phyloP scores from a whole-genome alignment of 2,329 filamentous ascomycete species.

The Talaromyces rugulosus region DNA sequence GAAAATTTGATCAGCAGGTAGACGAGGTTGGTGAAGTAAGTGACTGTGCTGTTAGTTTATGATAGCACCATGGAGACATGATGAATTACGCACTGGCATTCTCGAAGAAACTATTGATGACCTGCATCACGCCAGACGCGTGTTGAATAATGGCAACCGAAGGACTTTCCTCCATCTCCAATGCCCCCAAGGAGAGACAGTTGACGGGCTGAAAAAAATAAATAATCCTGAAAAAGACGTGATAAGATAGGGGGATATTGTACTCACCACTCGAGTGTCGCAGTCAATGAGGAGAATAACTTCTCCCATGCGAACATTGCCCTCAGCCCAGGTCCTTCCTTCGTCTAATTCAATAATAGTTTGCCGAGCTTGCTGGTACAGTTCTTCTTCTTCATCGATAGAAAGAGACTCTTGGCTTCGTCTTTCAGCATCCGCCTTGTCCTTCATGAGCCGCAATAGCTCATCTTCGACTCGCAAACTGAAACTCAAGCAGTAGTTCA shows the following conservation, averaged over 20 bases:
- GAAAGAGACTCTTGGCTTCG: constrained; percentile 10
- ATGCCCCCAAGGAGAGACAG: constrained; percentile 64
- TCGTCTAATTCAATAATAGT: constrained; percentile 49
- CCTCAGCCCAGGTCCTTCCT: constrained; percentile 56
- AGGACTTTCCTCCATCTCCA: constrained; percentile 67
- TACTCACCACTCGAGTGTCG: constrained; percentile 56
- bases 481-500: constrained; percentile 66
- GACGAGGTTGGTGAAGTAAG: constrained; percentile 74
- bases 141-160: constrained; percentile 70
- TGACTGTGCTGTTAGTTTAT: constrained; percentile 37
- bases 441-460: constrained; percentile 39
- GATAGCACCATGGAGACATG: background rate
- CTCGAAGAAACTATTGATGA: constrained; percentile 68
- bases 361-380: constrained; percentile 26
- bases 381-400: constrained; percentile 40
- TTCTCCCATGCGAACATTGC: constrained; percentile 80
- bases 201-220: constrained; percentile 46
- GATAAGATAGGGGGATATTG: background rate
- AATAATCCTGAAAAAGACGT: background rate
- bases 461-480: constrained; percentile 60
- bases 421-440: constrained; percentile 7
- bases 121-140: constrained; percentile 72
- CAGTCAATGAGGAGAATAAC: constrained; percentile 69
- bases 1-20: constrained; percentile 69
- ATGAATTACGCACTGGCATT: constrained; percentile 49